These are phyloP conservation scores for Hyphopichia pseudoburtonii DNA, from an alignment of 1,139 yeast species.

Conservation along the genomic window DNA sequence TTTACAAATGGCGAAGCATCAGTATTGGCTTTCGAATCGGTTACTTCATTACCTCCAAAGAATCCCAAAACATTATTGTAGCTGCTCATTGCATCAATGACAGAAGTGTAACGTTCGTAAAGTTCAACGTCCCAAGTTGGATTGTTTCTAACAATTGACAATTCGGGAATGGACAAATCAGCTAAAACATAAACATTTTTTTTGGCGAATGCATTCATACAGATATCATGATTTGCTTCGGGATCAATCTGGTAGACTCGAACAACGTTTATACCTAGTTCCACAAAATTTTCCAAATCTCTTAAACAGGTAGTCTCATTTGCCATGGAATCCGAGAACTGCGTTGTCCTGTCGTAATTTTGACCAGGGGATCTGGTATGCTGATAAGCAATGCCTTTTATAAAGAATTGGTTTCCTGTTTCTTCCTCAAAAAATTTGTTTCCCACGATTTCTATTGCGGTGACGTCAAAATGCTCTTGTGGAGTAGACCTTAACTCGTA, in stretches of 20 bases:
- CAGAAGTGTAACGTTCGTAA: constrained; percentile 41
- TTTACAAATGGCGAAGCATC: constrained; percentile 61
- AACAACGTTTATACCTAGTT: constrained; percentile 52
- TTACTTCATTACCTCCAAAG: constrained; percentile 64
- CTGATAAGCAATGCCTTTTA: constrained; percentile 63
- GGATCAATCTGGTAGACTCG: constrained; percentile 60
- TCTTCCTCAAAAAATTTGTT: constrained; percentile 46
- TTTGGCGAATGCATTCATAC: constrained; percentile 52
- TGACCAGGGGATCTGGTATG: constrained; percentile 39
- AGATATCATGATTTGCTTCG: constrained; percentile 47
- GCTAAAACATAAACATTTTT: constrained; percentile 58
- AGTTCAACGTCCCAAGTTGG: constrained; percentile 50
- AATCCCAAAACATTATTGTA: constrained; percentile 56
- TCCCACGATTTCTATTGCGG: constrained; percentile 38
- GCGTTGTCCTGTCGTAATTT: constrained; percentile 21
- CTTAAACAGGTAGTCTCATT: constrained; percentile 46
- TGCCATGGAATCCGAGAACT: constrained; percentile 55
- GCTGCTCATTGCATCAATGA: constrained; percentile 49
- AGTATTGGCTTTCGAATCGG: constrained; percentile 48
- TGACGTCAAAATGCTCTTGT: too few relatives aligned
- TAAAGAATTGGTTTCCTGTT: constrained; percentile 50
- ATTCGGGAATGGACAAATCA: constrained; percentile 55
- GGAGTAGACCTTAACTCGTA: too few relatives aligned
- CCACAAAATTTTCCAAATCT: constrained; percentile 48
- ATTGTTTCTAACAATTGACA: constrained; percentile 46